Conservation (phyloP, 2,329 filamentous ascomycete species). For the Xylariaceae sp. region DNA sequence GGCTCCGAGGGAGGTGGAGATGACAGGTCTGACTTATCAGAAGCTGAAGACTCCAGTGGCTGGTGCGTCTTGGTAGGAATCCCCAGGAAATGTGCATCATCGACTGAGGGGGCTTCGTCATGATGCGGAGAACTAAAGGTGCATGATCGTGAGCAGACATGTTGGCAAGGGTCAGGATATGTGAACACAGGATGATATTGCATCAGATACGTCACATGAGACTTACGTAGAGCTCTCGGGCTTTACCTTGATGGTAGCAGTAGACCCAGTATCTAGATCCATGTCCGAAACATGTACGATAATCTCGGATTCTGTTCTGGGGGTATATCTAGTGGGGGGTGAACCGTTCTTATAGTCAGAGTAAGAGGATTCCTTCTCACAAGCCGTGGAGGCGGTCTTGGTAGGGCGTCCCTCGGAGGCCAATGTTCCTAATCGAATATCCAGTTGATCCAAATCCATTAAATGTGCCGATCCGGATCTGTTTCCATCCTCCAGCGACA, state of each 20-base stretch:
- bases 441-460: conserved; percentile 24
- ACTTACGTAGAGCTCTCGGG: conserved; percentile 23
- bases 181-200: no score
- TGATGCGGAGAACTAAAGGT: neutral
- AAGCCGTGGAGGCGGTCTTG: conserved; percentile 18
- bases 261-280: conserved; percentile 18
- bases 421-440: conserved; percentile 24
- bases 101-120: conserved; percentile 18
- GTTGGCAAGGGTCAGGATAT: no score
- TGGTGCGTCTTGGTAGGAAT: conserved; percentile 15
- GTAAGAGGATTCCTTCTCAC: conserved; percentile 15
- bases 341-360: conserved; percentile 12
- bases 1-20: conserved; percentile 44
- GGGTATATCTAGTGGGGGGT: conserved; percentile 20
- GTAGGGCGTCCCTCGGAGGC: conserved; percentile 17
- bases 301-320: conserved; percentile 26
- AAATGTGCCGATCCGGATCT: conserved; percentile 15
- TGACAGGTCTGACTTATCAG: conserved; percentile 53
- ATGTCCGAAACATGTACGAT: conserved; percentile 27
- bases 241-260: conserved; percentile 13
- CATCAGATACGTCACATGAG: neutral
- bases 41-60: conserved; percentile 48
- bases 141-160: no score
- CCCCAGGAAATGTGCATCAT: conserved; percentile 25
- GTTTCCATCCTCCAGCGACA: conserved; percentile 23